Conservation (phyloP, 345 rosid genomes). For the Eucalyptus melliodora region DNA sequence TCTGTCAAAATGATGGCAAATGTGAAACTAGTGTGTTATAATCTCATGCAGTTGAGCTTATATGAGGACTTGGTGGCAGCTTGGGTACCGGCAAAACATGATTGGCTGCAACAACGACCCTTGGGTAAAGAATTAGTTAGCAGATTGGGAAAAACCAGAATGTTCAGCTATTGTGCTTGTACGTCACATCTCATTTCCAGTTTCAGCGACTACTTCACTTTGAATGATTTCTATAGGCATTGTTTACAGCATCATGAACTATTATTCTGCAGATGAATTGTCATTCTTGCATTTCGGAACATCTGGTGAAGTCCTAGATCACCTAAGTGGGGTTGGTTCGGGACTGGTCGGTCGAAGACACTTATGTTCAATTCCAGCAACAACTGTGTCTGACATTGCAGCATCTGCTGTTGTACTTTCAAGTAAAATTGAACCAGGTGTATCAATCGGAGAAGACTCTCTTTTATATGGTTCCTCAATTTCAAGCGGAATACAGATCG, state of each 20-base stretch:
- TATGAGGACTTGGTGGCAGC: constrained; percentile 98
- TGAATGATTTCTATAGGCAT: background rate
- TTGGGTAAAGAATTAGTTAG: constrained; percentile 58
- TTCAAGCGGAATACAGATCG: constrained; percentile 69
- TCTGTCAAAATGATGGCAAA: background rate
- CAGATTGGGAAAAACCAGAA: constrained; percentile 60
- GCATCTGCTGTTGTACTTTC: constrained; percentile 83
- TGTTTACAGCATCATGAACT: background rate
- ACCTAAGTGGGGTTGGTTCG: constrained; percentile 66
- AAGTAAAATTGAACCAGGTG: constrained; percentile 76
- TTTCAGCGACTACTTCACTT: background rate
- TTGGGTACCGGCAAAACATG: constrained; percentile 95
- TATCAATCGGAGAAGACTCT: constrained; percentile 90
- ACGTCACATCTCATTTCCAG: constrained; percentile 11
- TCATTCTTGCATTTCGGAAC: constrained; percentile 94
- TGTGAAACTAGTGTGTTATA: background rate
- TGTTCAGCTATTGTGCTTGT: constrained; percentile 88
- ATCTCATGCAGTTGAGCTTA: constrained; percentile 70
- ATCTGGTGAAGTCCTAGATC: constrained; percentile 93
- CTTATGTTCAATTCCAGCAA: constrained; percentile 88
- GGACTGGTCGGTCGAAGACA: constrained; percentile 89
- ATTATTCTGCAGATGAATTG: constrained; percentile 57
- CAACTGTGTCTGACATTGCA: constrained; percentile 83
- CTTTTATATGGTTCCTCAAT: constrained; percentile 75
- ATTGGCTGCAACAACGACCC: constrained; percentile 63